Base-by-base conservation (phyloP, 352 stramenopile genomes). In the Phytophthora macrochlamydospora region DNA sequence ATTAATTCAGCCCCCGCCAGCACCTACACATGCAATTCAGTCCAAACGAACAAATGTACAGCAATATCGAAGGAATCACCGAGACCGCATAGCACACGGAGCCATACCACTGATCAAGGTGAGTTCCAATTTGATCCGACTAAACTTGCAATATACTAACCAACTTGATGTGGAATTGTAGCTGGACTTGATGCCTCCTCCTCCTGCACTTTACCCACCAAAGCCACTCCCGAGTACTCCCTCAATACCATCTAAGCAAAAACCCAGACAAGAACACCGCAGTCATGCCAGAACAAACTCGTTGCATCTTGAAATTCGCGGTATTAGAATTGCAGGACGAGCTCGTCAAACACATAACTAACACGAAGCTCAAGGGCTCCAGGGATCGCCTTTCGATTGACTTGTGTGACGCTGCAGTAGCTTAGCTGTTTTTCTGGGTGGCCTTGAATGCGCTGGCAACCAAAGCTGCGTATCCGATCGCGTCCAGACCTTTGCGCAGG, bases 401-500 rank as follows among this genome's bases (percentile, higher is more conserved):
- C 18, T 24, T 24, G 18, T 45, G 38, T 14, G 18, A 45, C 38
- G 38, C 38, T 3, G 18, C 38, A 24, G 3, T 43, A 13, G 37
- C 7, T 43, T 12, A 11, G 35, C 35, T 11, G 6, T 40, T 40
- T 6, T 40, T 40, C 35, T 40, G 35, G 6, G 35, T 40, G 3
- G 53, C 31, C 42, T 77, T 72, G 55, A 85, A 79, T 1, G 77
- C 77, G 33, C 74, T 65, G 7, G 74, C 71, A 5, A 86, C 65
- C 18, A 86, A 60, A 1, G 72, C 59, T 2, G 74, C 74, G 46
- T 85, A 85, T 54, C 76, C 73, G 65, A 85, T 70, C 28, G 74
- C 81, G 51, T 85, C 65, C 11, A 73, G 5, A 14, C 62, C 60
- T 9, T 81, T 80, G n/a, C 42, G 48, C 30, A 56, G 18, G 8